A percentile compares a stretch with the other conserved stretches of the same genome.
Evolutionary conservation across 2,329 filamentous ascomycete species (phyloP).

Genomic region (Fusarium incarnatum): DNA sequence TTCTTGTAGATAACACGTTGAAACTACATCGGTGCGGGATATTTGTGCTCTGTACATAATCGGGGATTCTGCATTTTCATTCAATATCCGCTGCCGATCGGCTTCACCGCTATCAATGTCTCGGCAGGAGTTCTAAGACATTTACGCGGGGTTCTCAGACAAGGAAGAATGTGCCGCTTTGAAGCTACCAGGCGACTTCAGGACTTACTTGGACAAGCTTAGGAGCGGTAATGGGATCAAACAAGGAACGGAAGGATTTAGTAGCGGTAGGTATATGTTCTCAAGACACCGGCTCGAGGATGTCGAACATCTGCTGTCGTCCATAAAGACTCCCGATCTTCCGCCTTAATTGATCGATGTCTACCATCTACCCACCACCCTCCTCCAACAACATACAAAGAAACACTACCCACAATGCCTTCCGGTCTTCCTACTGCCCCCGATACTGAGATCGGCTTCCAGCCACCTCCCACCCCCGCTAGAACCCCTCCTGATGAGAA

Average conservation of each 20-base stretch:
- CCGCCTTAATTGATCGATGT: neutral
- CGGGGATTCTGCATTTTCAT: neutral
- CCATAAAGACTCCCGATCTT: neutral
- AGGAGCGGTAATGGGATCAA: no score
- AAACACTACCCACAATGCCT: neutral
- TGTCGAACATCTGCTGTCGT: rapidly evolving
- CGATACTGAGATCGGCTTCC: constrained; percentile 14
- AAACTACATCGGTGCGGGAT: neutral
- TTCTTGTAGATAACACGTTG: neutral
- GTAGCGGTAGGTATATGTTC: neutral
- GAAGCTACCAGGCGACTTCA: no score
- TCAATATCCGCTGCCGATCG: neutral
- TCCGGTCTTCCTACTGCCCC: constrained; percentile 18
- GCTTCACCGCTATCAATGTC: neutral
- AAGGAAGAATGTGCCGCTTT: neutral
- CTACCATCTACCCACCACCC: no score
- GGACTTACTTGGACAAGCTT: no score
- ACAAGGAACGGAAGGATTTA: neutral
- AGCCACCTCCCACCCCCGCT: neutral
- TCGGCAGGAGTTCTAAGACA: neutral
- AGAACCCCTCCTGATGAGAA: neutral
- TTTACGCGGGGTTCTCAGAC: constrained; percentile 3
- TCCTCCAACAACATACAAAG: neutral
- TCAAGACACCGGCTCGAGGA: neutral
- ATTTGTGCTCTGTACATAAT: neutral